A percentile compares a stretch with the other conserved stretches of the same genome.
phyloP scores from a whole-genome alignment of 2,329 filamentous ascomycete species.

The Talaromyces sp. region DNA sequence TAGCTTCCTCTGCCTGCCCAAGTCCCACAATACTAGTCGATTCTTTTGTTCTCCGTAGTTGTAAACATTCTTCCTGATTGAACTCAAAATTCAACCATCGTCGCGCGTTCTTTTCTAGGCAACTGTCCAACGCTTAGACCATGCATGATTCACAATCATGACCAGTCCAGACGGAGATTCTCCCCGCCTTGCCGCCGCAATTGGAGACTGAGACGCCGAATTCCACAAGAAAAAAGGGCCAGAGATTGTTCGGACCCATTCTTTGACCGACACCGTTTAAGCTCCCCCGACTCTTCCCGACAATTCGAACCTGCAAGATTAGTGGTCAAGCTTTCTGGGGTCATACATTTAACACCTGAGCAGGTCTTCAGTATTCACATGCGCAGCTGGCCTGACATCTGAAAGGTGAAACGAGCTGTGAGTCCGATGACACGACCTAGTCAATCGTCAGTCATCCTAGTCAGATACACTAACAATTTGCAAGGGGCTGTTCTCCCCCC shows the following conservation, averaged over 20 bases:
- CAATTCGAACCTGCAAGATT: slow-evolving; percentile 27
- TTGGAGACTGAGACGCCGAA: not conserved
- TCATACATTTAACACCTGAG: not conserved
- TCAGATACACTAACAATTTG: not conserved
- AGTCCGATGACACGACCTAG: not conserved
- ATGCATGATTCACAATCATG: not conserved
- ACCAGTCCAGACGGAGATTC: not conserved
- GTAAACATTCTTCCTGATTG: not conserved
- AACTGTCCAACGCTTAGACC: not conserved
- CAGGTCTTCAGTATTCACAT: not conserved
- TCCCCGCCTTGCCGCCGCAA: not conserved
- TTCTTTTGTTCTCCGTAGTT: not conserved
- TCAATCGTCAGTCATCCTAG: not conserved
- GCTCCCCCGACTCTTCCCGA: slow-evolving; percentile 32
- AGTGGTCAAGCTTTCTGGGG: slow-evolving; percentile 25
- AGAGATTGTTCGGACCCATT: slow-evolving; percentile 6
- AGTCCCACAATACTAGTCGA: not conserved
- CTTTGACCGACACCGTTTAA: slow-evolving; percentile 5
- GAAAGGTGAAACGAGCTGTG: not conserved
- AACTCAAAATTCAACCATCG: not conserved
- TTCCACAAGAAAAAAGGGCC: not conserved
- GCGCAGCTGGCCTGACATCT: slow-evolving; percentile 8
- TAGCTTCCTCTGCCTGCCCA: not conserved
- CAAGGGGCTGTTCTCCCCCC: not conserved
- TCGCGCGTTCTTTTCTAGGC: not conserved